Evolutionary conservation across 1,284 basidiomycete genomes (phyloP).

Genomic region (Malassezia japonica): DNA sequence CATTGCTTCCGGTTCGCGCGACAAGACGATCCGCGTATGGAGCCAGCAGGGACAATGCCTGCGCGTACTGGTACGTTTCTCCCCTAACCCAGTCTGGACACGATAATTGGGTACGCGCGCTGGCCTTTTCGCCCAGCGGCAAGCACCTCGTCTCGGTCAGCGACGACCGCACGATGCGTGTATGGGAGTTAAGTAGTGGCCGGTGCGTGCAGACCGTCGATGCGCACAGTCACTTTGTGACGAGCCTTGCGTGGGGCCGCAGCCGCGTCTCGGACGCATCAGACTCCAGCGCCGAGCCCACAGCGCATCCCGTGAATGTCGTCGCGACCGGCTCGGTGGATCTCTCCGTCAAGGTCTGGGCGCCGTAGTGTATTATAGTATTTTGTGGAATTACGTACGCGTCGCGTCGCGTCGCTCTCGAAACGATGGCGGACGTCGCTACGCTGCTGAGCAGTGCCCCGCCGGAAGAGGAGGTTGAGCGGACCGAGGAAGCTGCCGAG

Average conservation of each 20-base stretch:
- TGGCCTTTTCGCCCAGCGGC: slow-evolving; percentile 52
- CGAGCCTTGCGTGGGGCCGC: slow-evolving; percentile 41
- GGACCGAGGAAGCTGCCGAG: background rate
- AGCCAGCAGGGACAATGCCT: slow-evolving; percentile 67
- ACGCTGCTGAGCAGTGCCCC: too few relatives aligned
- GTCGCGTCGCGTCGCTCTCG: background rate
- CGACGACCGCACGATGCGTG: slow-evolving; percentile 78
- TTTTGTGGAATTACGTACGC: slow-evolving; percentile 7
- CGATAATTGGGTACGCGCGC: slow-evolving; percentile 42
- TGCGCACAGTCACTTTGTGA: slow-evolving; percentile 73
- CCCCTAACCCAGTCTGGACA: slow-evolving; percentile 19
- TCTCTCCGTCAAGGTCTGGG: slow-evolving; percentile 37
- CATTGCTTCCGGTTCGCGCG: slow-evolving; percentile 70
- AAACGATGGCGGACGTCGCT: too few relatives aligned
- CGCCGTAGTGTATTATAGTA: slow-evolving; percentile 22
- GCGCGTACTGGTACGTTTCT: slow-evolving; percentile 52
- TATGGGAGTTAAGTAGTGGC: slow-evolving; percentile 75
- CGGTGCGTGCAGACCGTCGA: slow-evolving; percentile 73
- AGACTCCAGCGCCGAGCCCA: slow-evolving; percentile 1
- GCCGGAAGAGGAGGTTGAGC: background rate
- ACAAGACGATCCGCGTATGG: slow-evolving; percentile 81
- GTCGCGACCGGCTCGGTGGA: slow-evolving; percentile 43
- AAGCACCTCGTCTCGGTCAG: slow-evolving; percentile 76
- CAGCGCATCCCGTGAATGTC: slow-evolving; percentile 36
- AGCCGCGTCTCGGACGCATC: slow-evolving; percentile 27